These are phyloP conservation scores for Prunus campanulata DNA, from an alignment of 306 rosid genomes.

Conservation along the genomic window DNA sequence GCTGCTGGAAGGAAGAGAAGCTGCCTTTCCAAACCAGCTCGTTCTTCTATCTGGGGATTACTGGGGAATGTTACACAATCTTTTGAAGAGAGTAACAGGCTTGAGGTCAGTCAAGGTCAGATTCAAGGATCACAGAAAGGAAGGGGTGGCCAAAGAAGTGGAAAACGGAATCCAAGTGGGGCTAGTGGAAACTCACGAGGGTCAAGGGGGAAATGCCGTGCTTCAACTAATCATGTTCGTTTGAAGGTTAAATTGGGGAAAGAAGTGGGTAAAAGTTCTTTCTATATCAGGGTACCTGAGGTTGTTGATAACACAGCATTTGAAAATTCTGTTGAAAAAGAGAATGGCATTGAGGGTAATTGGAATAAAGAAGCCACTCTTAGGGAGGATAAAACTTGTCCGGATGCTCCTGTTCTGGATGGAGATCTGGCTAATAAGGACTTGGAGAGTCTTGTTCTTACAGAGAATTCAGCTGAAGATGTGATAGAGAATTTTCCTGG, in stretches of 20 bases:
- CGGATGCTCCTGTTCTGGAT: conserved; percentile 38
- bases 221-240: conserved; percentile 56
- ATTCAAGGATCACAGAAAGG: conserved; percentile 47
- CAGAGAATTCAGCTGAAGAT: conserved; percentile 44
- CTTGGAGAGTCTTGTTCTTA: conserved; percentile 33
- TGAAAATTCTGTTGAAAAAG: conserved; percentile 38
- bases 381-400: conserved; percentile 25
- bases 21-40: conserved; percentile 63
- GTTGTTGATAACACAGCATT: conserved; percentile 39
- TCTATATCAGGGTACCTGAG: conserved; percentile 50
- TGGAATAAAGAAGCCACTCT: conserved; percentile 30
- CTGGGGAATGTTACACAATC: conserved; percentile 53
- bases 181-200: conserved; percentile 41
- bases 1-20: conserved; percentile 78
- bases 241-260: conserved; percentile 84
- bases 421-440: conserved; percentile 46
- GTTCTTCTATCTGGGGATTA: conserved; percentile 84
- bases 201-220: conserved; percentile 38
- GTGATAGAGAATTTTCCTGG: conserved; percentile 32
- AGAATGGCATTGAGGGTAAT: conserved; percentile 33
- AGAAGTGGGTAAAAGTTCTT: conserved; percentile 42
- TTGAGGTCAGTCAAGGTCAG: conserved; percentile 40
- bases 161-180: conserved; percentile 44
- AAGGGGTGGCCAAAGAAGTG: conserved; percentile 42
- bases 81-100: conserved; percentile 51